Percentiles rank a stretch among this genome's conserved stretches.
phyloP scores from a whole-genome alignment of 495 filamentous ascomycete genomes.

The Paragyromitra xinjiangensis region DNA sequence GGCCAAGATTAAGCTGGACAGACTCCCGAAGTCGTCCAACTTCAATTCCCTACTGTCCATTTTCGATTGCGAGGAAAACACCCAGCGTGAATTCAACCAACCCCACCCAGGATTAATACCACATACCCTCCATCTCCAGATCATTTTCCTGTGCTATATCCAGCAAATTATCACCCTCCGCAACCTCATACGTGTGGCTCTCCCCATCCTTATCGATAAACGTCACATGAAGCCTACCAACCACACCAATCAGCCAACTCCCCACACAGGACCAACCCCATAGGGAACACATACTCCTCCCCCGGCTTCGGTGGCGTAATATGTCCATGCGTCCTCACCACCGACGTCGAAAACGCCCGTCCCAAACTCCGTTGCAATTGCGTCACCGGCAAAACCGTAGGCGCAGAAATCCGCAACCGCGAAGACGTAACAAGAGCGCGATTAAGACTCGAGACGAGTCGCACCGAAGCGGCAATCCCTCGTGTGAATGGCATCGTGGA shows the following conservation, averaged over 20 bases:
- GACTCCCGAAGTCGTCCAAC: not conserved
- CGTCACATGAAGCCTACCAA: slow-evolving; percentile 78
- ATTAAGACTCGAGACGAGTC: slow-evolving; percentile 3
- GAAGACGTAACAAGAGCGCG: slow-evolving; percentile 8
- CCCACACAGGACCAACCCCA: not conserved
- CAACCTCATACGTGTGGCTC: slow-evolving; percentile 77
- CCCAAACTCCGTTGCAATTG: not conserved
- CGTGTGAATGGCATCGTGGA: slow-evolving; percentile 33
- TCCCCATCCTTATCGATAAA: slow-evolving; percentile 94
- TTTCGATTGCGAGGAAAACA: not conserved
- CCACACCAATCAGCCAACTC: slow-evolving; percentile 20
- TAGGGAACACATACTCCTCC: slow-evolving; percentile 76
- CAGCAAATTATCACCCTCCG: slow-evolving; percentile 87
- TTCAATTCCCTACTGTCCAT: not conserved
- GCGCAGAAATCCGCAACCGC: not conserved
- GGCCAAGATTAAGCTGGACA: not conserved
- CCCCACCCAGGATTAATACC: not conserved
- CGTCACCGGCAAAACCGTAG: not conserved
- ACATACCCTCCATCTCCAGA: slow-evolving; percentile 90
- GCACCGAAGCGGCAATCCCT: slow-evolving; percentile 6
- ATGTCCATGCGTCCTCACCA: slow-evolving; percentile 74
- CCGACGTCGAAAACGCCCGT: slow-evolving; percentile 73
- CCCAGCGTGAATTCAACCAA: not conserved
- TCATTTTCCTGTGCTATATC: slow-evolving; percentile 95
- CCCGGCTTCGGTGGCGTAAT: slow-evolving; percentile 84